Evolutionary conservation across 2,329 filamentous ascomycete genomes (phyloP), one percentile per base, ranked within the genome.

Genomic region (Colletotrichum zoysiae): DNA sequence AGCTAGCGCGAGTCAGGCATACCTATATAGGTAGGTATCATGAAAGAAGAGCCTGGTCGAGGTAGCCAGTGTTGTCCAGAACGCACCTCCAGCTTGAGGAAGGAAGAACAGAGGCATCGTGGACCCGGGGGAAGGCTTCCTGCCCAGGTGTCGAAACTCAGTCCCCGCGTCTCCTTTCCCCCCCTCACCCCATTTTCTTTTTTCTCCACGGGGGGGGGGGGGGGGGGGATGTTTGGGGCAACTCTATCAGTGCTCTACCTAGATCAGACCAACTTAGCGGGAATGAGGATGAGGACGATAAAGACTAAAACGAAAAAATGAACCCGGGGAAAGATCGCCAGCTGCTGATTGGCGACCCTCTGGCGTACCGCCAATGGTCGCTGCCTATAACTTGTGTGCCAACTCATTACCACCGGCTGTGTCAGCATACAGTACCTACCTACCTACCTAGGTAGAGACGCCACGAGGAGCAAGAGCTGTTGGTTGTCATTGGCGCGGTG

Each of bases 281-380:
- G 30, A 55, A 55, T 33, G 42, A 48, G 65, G 50, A 50, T n/a
- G 33, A 18, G 60, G 20, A 12, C 9, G 33, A 38, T 20, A 16
- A 51, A 26, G 12, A 26, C 48, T 26, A 57, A 57, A 57, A 23
- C 7, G n/a, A 26, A n/a, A 30, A 23, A 56, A 56, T 14, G 33
- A 40, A 67, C 61, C 57, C n/a, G 38, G 61, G 38, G 46, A 46
- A 44, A 59, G 63, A 23, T 60, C 57, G 46, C 62, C n/a, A 30
- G 61, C 30, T 51, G n/a, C 46, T 59, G 61, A 70, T 70, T 70
- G 67, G 67, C 26, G 62, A 30, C 38, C 42, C 23, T 16, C 35
- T 53, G 23, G 35, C 11, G 14, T 42, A 23, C 5, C n/a, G 9
- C 42, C 44, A 40, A 51, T 38, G 44, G 33, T 18, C 44, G 23